phyloP scores from a whole-genome alignment of 2,329 filamentous ascomycete genomes.

The Diaporthe ilicicola region DNA sequence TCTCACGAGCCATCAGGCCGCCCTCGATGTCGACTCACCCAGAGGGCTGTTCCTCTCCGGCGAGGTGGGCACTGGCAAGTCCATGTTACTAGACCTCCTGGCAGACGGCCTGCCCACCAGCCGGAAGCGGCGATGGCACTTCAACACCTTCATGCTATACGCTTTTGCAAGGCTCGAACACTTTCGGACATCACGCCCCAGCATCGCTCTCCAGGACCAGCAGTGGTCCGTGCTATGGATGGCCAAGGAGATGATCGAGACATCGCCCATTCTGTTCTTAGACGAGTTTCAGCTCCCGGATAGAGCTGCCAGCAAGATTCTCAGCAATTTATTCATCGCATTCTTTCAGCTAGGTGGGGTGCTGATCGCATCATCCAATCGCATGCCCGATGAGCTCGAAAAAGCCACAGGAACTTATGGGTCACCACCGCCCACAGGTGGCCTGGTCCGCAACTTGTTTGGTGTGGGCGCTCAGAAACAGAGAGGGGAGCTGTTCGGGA shows the following conservation, averaged over 20 bases:
- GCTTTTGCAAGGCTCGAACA: constrained; percentile 76
- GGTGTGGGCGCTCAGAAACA: constrained; percentile 47
- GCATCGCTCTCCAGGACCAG: constrained; percentile 38
- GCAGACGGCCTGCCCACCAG: constrained; percentile 78
- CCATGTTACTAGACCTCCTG: constrained; percentile 85
- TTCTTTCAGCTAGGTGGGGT: constrained; percentile 88
- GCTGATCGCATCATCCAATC: constrained; percentile 80
- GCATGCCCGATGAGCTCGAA: constrained; percentile 82
- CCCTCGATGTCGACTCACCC: constrained; percentile 76
- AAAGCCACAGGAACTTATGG: constrained; percentile 79
- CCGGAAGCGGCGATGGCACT: constrained; percentile 81
- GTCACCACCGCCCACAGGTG: constrained; percentile 61
- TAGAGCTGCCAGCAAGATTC: constrained; percentile 78
- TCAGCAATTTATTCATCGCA: constrained; percentile 79
- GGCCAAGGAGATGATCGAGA: constrained; percentile 78
- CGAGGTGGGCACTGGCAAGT: constrained; percentile 85
- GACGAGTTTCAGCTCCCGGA: constrained; percentile 88
- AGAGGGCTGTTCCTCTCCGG: constrained; percentile 80
- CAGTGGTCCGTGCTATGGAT: constrained; percentile 78
- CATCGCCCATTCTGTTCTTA: constrained; percentile 79
- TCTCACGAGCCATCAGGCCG: constrained; percentile 76
- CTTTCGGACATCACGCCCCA: constrained; percentile 56
- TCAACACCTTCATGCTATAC: constrained; percentile 87
- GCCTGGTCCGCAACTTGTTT: constrained; percentile 58
- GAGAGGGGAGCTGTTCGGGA: constrained; percentile 62